Percentiles rank a stretch among this genome's conserved stretches.
Conservation (phyloP, 1,139 yeast species). For the Hyphopichia burtonii region DNA sequence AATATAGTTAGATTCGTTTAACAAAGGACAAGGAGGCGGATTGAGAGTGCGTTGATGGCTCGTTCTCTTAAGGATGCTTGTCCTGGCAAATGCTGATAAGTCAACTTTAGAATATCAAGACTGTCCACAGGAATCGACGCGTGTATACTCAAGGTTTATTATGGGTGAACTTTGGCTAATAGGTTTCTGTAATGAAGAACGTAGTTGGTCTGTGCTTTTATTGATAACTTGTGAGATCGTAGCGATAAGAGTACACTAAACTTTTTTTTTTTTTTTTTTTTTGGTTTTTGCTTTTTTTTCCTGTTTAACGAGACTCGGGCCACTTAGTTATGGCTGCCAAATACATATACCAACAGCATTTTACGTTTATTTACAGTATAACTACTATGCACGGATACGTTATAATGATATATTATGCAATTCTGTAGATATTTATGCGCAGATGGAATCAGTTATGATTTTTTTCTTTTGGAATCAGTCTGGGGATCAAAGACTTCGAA, state of each 20-base stretch:
- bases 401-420: too few relatives aligned
- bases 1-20: neutral
- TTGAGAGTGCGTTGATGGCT: neutral
- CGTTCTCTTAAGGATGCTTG: neutral
- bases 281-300: neutral
- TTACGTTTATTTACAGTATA: too few relatives aligned
- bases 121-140: too few relatives aligned
- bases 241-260: neutral
- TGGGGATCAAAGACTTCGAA: neutral
- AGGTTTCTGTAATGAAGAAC: too few relatives aligned
- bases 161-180: too few relatives aligned
- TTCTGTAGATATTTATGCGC: too few relatives aligned
- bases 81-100: neutral
- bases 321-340: neutral
- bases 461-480: neutral
- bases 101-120: neutral
- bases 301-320: too few relatives aligned
- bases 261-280: neutral
- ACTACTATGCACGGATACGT: too few relatives aligned
- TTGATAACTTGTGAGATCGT: neutral
- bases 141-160: too few relatives aligned
- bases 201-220: neutral
- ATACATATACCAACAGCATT: too few relatives aligned
- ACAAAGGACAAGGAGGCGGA: neutral
- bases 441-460: neutral